Conservation (phyloP, 2,329 filamentous ascomycete genomes). For the Aphanocladium album region DNA sequence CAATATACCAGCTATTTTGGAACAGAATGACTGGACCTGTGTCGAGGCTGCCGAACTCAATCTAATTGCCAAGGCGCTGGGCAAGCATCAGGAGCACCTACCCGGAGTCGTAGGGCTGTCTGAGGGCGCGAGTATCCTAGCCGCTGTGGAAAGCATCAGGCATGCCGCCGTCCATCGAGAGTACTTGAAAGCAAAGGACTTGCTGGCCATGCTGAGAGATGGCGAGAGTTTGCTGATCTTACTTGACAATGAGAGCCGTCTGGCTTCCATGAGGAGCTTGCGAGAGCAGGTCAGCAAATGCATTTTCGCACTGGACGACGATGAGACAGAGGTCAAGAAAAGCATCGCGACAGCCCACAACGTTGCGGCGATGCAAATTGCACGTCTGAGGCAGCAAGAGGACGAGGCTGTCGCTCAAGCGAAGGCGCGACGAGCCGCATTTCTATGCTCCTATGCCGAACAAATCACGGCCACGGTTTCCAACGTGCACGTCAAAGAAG, state of each 20-base stretch:
- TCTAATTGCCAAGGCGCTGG: not conserved
- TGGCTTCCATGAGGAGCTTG: not conserved
- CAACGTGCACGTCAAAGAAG: not conserved
- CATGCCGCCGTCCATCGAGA: not conserved
- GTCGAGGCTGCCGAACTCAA: not conserved
- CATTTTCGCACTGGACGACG: not conserved
- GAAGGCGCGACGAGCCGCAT: not conserved
- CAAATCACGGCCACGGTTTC: not conserved
- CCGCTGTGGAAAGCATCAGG: not conserved
- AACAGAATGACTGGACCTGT: not conserved
- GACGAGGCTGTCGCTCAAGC: conserved; percentile 1
- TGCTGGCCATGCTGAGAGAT: not conserved
- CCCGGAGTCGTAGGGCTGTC: not conserved
- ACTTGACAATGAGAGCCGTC: not conserved
- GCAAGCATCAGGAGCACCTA: not conserved
- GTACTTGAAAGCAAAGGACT: not conserved
- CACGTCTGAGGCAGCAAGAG: not conserved
- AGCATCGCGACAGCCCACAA: conserved; percentile 3
- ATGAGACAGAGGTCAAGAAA: not conserved
- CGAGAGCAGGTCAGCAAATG: not conserved
- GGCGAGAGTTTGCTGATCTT: conserved; percentile 1
- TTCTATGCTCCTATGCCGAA: not conserved
- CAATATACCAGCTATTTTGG: not conserved
- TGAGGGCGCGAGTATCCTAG: not conserved
- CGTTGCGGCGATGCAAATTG: not conserved